A percentile compares a stretch with the other conserved stretches of the same genome.
Conservation (phyloP, 257 asterid species). For the Orobanche coerulescens region DNA sequence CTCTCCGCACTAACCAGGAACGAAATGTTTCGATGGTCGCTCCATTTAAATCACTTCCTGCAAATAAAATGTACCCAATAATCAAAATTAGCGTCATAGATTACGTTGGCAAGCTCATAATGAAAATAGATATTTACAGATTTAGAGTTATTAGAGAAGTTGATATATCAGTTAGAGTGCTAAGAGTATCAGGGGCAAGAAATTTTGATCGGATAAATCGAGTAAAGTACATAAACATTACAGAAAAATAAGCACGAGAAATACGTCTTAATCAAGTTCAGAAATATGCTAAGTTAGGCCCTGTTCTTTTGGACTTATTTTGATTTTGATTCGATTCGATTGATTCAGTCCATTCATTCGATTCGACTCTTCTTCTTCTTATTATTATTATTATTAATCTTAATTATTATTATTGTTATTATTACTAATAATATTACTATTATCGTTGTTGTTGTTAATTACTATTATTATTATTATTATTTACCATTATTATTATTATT, state of each 20-base stretch:
- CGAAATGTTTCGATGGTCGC: constrained; percentile 21
- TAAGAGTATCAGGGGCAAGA: neutral
- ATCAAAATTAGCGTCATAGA: neutral
- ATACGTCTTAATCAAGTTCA: constrained; percentile 12
- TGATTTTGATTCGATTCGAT: too few species aligned
- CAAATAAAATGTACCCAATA: constrained; percentile 6
- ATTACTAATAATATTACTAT: too few species aligned
- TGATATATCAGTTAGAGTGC: neutral
- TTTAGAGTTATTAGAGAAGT: neutral
- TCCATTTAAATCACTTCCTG: constrained; percentile 38
- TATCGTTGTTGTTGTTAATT: too few species aligned
- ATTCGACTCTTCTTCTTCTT: too few species aligned
- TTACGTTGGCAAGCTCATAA: neutral
- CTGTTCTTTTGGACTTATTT: too few species aligned
- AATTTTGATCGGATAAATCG: neutral
- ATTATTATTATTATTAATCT: too few species aligned
- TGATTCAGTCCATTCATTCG: too few species aligned
- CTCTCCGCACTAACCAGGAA: constrained; percentile 24
- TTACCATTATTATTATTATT: too few species aligned
- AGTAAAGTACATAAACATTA: neutral
- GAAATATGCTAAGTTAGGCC: neutral
- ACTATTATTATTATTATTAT: too few species aligned
- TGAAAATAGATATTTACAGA: neutral
- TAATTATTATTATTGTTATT: too few species aligned
- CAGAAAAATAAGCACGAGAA: constrained; percentile 1